phyloP scores from a whole-genome alignment of 169 alveolate species.

The Amoebophrya sp. region DNA sequence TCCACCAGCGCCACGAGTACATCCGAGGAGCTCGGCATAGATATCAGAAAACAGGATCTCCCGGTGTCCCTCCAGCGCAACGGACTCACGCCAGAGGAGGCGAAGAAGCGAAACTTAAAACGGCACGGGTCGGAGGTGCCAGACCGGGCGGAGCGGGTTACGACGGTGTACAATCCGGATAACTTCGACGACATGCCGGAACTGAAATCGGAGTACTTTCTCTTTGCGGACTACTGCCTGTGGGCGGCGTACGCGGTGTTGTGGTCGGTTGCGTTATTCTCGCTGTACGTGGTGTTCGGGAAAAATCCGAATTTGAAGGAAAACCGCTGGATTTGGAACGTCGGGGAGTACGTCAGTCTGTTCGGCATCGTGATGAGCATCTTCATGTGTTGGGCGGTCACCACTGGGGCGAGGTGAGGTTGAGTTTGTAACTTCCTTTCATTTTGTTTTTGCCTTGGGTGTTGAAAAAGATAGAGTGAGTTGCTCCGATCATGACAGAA shows the following conservation, averaged over 20 bases:
- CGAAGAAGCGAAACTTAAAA: neutral
- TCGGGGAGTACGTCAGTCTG: neutral
- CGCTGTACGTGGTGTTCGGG: neutral
- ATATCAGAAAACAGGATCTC: neutral
- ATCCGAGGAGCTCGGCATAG: neutral
- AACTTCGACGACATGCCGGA: conserved; percentile 21
- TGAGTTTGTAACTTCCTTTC: too few relatives aligned
- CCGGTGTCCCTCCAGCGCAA: neutral
- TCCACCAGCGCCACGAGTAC: too few relatives aligned
- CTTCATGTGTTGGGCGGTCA: too few relatives aligned
- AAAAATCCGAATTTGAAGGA: neutral
- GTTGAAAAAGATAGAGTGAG: too few relatives aligned
- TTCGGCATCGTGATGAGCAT: neutral
- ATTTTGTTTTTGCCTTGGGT: too few relatives aligned
- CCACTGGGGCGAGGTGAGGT: too few relatives aligned
- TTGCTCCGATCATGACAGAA: too few relatives aligned
- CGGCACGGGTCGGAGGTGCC: neutral
- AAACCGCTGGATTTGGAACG: conserved; percentile 11
- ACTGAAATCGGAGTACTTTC: neutral
- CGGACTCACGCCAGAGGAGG: neutral
- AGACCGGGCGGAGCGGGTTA: neutral
- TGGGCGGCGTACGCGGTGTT: neutral
- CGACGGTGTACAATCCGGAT: neutral
- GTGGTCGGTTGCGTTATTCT: neutral
- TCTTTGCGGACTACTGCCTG: neutral